A percentile compares a stretch with the other conserved stretches of the same genome.
Evolutionary conservation across 495 filamentous ascomycete species (phyloP).

Genomic region (Friedmanniomyces endolithicus): DNA sequence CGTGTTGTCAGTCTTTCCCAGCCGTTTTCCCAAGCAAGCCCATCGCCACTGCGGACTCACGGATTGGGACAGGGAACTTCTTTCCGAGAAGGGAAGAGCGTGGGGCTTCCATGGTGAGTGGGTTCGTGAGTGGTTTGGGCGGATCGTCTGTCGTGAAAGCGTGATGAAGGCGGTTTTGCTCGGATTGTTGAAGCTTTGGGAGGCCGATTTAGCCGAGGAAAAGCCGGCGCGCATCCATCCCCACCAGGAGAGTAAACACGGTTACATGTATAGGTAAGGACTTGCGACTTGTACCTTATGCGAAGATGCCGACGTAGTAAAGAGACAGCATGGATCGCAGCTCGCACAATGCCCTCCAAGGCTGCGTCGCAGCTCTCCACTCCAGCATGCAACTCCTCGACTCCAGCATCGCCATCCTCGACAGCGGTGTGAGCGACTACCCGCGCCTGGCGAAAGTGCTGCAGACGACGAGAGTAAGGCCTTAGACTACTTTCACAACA

Average conservation of each 20-base stretch:
- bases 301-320: background rate
- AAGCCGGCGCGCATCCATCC: background rate
- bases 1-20: background rate
- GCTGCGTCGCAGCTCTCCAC: constrained; percentile 58
- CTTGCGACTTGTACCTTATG: too few species aligned
- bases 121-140: too few species aligned
- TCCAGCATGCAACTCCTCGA: constrained; percentile 60
- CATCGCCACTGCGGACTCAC: constrained; percentile 40
- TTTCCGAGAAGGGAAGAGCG: constrained; percentile 53
- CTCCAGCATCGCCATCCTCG: constrained; percentile 59
- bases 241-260: background rate
- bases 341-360: constrained; percentile 33
- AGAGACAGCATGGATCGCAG: constrained; percentile 6
- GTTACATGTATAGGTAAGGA: too few species aligned
- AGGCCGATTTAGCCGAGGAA: too few species aligned
- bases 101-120: constrained; percentile 1
- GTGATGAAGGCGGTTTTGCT: too few species aligned
- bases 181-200: background rate
- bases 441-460: constrained; percentile 60
- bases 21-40: background rate
- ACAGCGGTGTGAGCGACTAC: constrained; percentile 60
- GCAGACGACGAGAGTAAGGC: constrained; percentile 50
- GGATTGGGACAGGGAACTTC: constrained; percentile 79
- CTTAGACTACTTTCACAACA: constrained; percentile 13
- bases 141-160: too few species aligned